A percentile compares a stretch with the other conserved stretches of the same genome.
These are phyloP conservation scores for Syzygium aromaticum DNA, from an alignment of 345 rosid species.

Conservation along the genomic window DNA sequence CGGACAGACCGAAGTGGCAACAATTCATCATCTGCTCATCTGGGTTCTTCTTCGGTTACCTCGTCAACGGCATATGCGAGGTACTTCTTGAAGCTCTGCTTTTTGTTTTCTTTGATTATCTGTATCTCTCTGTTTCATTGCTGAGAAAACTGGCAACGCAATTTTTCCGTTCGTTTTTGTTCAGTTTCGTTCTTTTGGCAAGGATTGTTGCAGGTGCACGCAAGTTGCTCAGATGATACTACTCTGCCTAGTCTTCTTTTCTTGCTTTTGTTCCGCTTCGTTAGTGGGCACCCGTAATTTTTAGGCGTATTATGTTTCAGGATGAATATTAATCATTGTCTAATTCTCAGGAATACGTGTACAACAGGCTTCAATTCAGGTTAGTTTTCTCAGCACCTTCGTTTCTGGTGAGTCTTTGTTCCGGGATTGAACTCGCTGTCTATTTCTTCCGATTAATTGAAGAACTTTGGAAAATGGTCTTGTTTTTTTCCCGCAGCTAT, in stretches of 20 bases:
- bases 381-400: background rate
- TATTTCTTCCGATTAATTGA: background rate
- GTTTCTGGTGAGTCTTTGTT: background rate
- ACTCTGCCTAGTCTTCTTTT: background rate
- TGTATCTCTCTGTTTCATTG: background rate
- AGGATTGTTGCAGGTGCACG: background rate
- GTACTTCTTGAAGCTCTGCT: conserved; percentile 15
- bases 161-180: background rate
- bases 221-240: background rate
- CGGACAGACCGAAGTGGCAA: conserved; percentile 65
- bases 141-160: background rate
- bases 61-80: conserved; percentile 94
- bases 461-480: background rate
- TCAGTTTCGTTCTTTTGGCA: background rate
- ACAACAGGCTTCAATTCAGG: conserved; percentile 92
- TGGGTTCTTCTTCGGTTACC: conserved; percentile 94
- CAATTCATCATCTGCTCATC: conserved; percentile 87
- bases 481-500: conserved; percentile 38
- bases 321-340: background rate
- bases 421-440: background rate
- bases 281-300: background rate
- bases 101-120: background rate
- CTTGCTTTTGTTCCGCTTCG: background rate
- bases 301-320: background rate
- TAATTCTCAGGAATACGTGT: conserved; percentile 75